Conservation (phyloP, 2,329 filamentous ascomycete species). For the Lasiodiplodia theobromae region DNA sequence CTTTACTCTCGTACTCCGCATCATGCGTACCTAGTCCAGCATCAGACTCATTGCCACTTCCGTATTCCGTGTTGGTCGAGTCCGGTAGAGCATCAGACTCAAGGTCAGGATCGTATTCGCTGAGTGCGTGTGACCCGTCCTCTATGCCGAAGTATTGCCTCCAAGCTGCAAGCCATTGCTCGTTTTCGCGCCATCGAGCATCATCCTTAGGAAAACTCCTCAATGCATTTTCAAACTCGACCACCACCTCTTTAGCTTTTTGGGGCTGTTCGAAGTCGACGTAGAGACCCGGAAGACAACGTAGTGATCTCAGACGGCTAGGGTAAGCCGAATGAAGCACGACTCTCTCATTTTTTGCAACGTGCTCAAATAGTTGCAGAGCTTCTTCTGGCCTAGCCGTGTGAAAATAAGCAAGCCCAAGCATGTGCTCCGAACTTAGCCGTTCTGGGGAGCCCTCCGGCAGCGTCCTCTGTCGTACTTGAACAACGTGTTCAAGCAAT, state of each 20-base stretch:
- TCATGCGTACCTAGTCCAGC: too few species aligned
- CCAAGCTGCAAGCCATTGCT: neutral
- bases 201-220: neutral
- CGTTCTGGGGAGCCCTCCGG: neutral
- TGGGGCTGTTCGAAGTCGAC: neutral
- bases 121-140: neutral
- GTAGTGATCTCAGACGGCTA: neutral
- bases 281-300: neutral
- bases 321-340: neutral
- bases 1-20: too few species aligned
- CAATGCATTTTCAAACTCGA: neutral
- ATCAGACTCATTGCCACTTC: too few species aligned
- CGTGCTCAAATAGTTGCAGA: neutral
- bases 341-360: neutral
- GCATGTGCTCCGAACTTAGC: neutral
- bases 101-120: neutral
- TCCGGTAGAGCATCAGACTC: too few species aligned
- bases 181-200: neutral
- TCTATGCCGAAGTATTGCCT: neutral
- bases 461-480: neutral
- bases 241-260: neutral
- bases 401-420: neutral
- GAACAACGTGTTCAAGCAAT: neutral
- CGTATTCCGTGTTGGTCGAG: too few species aligned
- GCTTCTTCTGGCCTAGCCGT: neutral